A percentile compares a stretch with the other conserved stretches of the same genome.
These are phyloP conservation scores for Solanum infundibuliforme DNA, from an alignment of 257 asterid genomes.

Conservation along the genomic window DNA sequence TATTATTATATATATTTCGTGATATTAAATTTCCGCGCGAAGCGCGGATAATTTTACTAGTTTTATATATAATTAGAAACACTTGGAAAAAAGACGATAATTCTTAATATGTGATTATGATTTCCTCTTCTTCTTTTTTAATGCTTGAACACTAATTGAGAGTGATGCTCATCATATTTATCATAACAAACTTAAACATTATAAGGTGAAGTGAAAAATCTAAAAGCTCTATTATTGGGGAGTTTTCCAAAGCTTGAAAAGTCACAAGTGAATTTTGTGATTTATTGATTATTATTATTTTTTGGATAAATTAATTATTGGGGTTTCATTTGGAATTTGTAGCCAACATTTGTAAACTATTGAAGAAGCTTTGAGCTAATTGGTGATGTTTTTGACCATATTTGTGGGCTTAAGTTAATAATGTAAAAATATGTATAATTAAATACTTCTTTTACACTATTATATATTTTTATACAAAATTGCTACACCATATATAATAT, in stretches of 20 bases:
- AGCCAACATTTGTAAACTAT: background rate
- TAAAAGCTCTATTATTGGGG: background rate
- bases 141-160: background rate
- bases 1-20: too few species aligned
- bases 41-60: too few species aligned
- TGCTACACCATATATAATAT: too few species aligned
- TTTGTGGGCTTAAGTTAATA: background rate
- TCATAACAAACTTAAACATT: too few species aligned
- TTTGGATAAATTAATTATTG: too few species aligned
- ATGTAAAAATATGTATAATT: too few species aligned
- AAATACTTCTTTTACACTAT: background rate
- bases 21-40: too few species aligned
- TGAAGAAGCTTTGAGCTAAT: background rate
- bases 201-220: background rate
- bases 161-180: background rate
- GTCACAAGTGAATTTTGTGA: background rate
- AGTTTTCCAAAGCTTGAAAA: background rate
- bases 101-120: background rate
- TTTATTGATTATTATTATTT: background rate
- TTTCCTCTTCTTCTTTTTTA: too few species aligned
- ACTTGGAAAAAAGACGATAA: background rate
- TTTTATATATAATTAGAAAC: too few species aligned
- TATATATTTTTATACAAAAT: too few species aligned
- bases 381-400: too few species aligned
- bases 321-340: background rate